Evolutionary conservation across 2,329 filamentous ascomycete genomes (phyloP).

Genomic region (Pseudogymnoascus sp.): DNA sequence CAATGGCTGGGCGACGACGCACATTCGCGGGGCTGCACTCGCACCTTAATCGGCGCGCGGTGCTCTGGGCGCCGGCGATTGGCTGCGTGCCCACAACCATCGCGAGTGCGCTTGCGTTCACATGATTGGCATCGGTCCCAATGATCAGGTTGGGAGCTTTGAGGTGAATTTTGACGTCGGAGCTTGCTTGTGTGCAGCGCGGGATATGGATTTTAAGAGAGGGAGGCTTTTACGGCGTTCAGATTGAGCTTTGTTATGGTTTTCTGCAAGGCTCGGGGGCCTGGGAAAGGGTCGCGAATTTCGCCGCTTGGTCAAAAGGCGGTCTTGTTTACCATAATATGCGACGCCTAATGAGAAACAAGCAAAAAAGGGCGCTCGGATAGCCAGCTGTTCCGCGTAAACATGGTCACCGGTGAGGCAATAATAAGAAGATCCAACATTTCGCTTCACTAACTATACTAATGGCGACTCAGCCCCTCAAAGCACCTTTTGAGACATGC

Average conservation of each 20-base stretch:
- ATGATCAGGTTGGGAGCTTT: not conserved
- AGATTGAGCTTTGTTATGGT: not conserved
- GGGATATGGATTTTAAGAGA: not conserved
- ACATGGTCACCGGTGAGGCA: constrained; percentile 3
- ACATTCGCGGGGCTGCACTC: constrained; percentile 2
- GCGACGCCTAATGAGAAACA: constrained; percentile 2
- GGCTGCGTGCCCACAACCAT: not conserved
- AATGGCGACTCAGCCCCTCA: not conserved
- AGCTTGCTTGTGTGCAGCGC: not conserved
- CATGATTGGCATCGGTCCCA: constrained; percentile 2
- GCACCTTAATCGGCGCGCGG: not conserved
- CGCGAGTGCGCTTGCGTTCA: not conserved
- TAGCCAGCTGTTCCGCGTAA: not conserved
- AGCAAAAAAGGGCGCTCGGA: not conserved
- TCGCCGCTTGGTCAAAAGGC: constrained; percentile 4
- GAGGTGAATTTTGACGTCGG: not conserved
- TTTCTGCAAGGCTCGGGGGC: not conserved
- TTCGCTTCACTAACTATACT: not conserved
- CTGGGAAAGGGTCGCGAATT: not conserved
- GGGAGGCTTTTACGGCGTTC: not conserved
- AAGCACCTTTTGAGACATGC: not conserved
- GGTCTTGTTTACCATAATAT: constrained; percentile 1
- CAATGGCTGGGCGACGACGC: not conserved
- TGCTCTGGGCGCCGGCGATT: not conserved
- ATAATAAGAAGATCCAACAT: constrained; percentile 2